These are phyloP conservation scores for Phytopythium kandeliae DNA, from an alignment of 352 stramenopile genomes.

Conservation along the genomic window DNA sequence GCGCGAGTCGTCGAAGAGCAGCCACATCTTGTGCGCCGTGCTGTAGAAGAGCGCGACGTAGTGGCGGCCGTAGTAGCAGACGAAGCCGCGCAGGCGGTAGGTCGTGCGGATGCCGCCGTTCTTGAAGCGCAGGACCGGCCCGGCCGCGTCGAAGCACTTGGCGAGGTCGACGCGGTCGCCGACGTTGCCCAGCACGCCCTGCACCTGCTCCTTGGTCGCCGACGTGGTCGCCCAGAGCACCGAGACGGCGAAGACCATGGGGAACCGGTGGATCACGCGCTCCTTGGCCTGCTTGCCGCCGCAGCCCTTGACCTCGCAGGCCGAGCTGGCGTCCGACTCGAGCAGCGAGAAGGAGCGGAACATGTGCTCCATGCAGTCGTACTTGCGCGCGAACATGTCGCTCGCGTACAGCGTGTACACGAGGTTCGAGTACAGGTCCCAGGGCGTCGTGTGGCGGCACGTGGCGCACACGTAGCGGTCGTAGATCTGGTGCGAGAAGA, in stretches of 20 bases:
- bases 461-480: slow-evolving; percentile 64
- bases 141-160: slow-evolving; percentile 64
- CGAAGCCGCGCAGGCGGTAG: slow-evolving; percentile 74
- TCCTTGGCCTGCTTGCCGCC: slow-evolving; percentile 64
- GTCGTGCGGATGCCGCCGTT: slow-evolving; percentile 66
- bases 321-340: slow-evolving; percentile 42
- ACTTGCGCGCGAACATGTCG: slow-evolving; percentile 52
- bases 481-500: slow-evolving; percentile 87
- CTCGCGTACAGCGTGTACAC: slow-evolving; percentile 81
- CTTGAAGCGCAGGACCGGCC: slow-evolving; percentile 62
- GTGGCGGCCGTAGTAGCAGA: slow-evolving; percentile 83
- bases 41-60: slow-evolving; percentile 84
- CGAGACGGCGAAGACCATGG: slow-evolving; percentile 83
- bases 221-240: slow-evolving; percentile 73
- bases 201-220: slow-evolving; percentile 70
- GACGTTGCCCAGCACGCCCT: slow-evolving; percentile 59
- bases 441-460: slow-evolving; percentile 58
- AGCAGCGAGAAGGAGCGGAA: slow-evolving; percentile 53
- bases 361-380: slow-evolving; percentile 71
- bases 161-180: slow-evolving; percentile 65
- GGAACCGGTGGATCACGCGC: slow-evolving; percentile 77
- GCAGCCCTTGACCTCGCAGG: slow-evolving; percentile 53
- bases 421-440: slow-evolving; percentile 80
- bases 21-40: slow-evolving; percentile 81
- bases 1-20: slow-evolving; percentile 82